Base-by-base conservation (phyloP, 2,329 filamentous ascomycete species). In the Leptographium wingfieldii region DNA sequence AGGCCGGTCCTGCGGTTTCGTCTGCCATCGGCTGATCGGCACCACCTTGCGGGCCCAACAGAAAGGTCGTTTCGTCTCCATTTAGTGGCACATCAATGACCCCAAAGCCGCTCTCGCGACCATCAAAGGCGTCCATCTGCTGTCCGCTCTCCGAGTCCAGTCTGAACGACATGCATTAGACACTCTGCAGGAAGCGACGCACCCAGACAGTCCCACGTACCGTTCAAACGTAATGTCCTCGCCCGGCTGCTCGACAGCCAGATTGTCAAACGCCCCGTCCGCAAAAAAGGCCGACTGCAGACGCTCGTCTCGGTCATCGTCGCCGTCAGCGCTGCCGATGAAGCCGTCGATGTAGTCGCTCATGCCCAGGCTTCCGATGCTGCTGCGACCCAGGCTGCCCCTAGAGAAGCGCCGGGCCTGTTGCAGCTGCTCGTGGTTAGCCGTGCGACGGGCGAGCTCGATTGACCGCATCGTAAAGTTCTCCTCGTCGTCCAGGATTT, bases 401-500 rank as follows among this genome's bases (percentile, higher is more conserved):
- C 83, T 69, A 12, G 79, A 80, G 35, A 79, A 66, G 35, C 80
- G 72, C 3, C 70, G 67, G 0, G 74, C 73, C 55, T 74, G 70
- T 56, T 63, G 61, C 60, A 61, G 60, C 63, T 64, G 63, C 33
- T 65, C 64, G 61, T 83, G 79, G 58, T 71, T 78, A 46, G 72
- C 67, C 19, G 76, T 77, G 56, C 83, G 73, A 33, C 83, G 74
- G 9, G 82, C 78, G 56, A 84, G 67, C 69, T 86, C 84, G 33
- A 86, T 76, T 2, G 83, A 84, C 61, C 79, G 77, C 49, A 78
- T 51, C 0, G 83, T 86, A 62, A 77, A 76, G 64, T 85, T 78
- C 51, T 83, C 80, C 31, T 84, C 60, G 31, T 61, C 72, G 33
- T 77, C 78, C 31, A 85, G 68, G 7, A 81, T 83, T 60, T 85